Conservation (phyloP, 345 rosid genomes). For the Leavenworthia alabamica region DNA sequence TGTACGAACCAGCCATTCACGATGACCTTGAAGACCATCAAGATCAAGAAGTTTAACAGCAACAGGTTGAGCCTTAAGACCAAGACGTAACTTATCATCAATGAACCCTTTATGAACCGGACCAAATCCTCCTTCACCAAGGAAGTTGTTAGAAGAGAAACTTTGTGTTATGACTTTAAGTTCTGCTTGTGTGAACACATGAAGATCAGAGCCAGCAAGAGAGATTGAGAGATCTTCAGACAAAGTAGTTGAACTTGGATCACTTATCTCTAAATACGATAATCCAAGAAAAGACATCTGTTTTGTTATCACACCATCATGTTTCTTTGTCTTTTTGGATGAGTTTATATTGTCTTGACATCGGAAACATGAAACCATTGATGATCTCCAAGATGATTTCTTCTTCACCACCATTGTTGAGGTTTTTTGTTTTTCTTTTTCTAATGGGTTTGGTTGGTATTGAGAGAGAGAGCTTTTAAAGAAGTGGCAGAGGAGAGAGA, state of each 20-base stretch:
- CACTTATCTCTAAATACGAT: constrained; percentile 57
- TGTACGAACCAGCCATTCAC: constrained; percentile 77
- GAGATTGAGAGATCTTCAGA: constrained; percentile 74
- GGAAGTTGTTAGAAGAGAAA: constrained; percentile 61
- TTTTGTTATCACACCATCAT: constrained; percentile 30
- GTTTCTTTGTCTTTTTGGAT: constrained; percentile 37
- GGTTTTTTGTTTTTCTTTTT: neutral
- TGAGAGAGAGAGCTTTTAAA: constrained; percentile 8
- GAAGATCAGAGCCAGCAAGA: constrained; percentile 77
- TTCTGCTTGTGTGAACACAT: constrained; percentile 58
- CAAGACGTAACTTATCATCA: constrained; percentile 68
- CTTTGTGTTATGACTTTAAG: constrained; percentile 68
- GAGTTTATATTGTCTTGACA: constrained; percentile 5
- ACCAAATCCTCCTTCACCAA: constrained; percentile 93
- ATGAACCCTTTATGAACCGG: constrained; percentile 83
- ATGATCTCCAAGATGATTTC: constrained; percentile 47
- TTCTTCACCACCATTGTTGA: constrained; percentile 34
- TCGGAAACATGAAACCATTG: constrained; percentile 44
- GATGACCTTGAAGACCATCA: constrained; percentile 80
- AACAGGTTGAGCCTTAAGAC: constrained; percentile 74
- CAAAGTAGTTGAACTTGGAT: constrained; percentile 44
- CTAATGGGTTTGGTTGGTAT: constrained; percentile 15
- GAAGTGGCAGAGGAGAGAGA: constrained; percentile 6
- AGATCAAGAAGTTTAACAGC: constrained; percentile 76
- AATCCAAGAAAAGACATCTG: constrained; percentile 52